Conservation (phyloP, 1,139 yeast species). For the Suhomyces atakaporum region DNA sequence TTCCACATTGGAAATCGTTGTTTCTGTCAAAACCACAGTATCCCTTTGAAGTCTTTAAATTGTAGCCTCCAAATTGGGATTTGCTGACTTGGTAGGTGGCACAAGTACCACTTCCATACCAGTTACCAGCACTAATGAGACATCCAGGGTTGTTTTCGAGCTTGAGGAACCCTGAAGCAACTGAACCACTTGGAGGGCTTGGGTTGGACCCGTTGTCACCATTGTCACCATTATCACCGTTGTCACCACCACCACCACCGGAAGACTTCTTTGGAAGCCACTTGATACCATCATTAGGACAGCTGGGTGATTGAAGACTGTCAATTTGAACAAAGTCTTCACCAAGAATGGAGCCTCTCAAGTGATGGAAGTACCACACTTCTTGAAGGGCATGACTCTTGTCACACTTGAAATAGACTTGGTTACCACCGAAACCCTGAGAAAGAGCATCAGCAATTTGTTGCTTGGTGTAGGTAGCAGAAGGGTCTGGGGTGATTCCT, state of each 20-base stretch:
- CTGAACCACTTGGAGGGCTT: conserved; percentile 31
- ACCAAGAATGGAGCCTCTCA: conserved; percentile 69
- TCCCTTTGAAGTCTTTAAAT: conserved; percentile 68
- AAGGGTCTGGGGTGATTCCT: conserved; percentile 68
- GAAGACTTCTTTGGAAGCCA: conserved; percentile 68
- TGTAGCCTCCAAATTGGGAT: conserved; percentile 72
- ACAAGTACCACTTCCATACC: conserved; percentile 84
- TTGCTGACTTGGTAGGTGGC: conserved; percentile 63
- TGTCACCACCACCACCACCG: conserved; percentile 39
- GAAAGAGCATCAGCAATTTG: conserved; percentile 67
- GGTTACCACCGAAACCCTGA: conserved; percentile 56
- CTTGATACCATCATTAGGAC: conserved; percentile 71
- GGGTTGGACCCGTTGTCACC: conserved; percentile 25
- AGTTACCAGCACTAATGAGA: conserved; percentile 79
- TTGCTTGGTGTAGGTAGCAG: conserved; percentile 60
- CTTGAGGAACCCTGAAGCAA: conserved; percentile 43
- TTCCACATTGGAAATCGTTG: conserved; percentile 38
- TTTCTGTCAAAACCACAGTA: conserved; percentile 58
- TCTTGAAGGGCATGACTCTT: conserved; percentile 69
- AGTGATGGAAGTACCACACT: conserved; percentile 85
- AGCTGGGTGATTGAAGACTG: conserved; percentile 54
- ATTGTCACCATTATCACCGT: conserved; percentile 17
- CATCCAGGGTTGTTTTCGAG: conserved; percentile 67
- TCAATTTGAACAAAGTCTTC: conserved; percentile 71
- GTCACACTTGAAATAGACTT: conserved; percentile 75